Conservation (phyloP, 257 asterid species). For the Jasminum sambac region DNA sequence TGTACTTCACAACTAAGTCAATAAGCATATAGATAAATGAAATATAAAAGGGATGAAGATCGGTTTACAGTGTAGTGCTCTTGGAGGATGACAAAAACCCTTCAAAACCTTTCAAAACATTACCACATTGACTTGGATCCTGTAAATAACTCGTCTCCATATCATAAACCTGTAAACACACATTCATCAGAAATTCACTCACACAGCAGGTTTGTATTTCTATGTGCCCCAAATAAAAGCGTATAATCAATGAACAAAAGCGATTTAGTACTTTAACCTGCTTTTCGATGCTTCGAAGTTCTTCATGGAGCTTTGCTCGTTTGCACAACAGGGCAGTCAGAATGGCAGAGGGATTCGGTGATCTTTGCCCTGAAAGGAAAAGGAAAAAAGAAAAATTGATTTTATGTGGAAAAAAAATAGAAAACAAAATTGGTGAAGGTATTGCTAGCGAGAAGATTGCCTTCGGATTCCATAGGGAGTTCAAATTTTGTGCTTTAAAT, state of each 20-base stretch:
- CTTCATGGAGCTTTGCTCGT: constrained; percentile 88
- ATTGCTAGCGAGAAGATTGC: constrained; percentile 28
- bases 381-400: neutral
- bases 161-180: constrained; percentile 65
- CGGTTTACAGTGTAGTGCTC: constrained; percentile 80
- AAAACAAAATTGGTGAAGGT: neutral
- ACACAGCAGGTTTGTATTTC: neutral
- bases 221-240: neutral
- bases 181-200: constrained; percentile 8
- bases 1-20: neutral
- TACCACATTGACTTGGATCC: constrained; percentile 99
- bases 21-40: neutral
- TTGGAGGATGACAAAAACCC: constrained; percentile 94
- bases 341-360: constrained; percentile 73
- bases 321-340: constrained; percentile 64
- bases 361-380: constrained; percentile 68
- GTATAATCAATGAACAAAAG: neutral
- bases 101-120: constrained; percentile 98
- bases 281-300: constrained; percentile 80
- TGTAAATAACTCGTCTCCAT: constrained; percentile 96
- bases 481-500: constrained; percentile 10
- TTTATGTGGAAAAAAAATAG: neutral
- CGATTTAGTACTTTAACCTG: constrained; percentile 54
- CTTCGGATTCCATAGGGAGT: constrained; percentile 71
- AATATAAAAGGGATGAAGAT: neutral